A percentile compares a stretch with the other conserved stretches of the same genome.
Evolutionary conservation across 306 rosid genomes (phyloP).

Genomic region (Castanopsis chinensis): DNA sequence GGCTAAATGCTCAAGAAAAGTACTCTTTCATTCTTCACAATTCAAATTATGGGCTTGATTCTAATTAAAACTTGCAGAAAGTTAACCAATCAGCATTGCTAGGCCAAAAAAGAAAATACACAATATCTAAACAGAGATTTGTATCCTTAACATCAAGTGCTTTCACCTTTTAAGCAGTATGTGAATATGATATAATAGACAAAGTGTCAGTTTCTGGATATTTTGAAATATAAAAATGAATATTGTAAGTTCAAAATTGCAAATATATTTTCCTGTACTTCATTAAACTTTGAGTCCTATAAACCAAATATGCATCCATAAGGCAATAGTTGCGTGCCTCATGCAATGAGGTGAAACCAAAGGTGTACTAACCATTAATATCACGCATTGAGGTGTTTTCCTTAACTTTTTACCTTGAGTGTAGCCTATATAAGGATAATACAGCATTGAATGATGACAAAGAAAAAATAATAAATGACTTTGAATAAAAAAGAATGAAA

Average conservation of each 20-base stretch:
- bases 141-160: conserved; percentile 5
- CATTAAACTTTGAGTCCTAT: neutral
- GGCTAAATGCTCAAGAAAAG: conserved; percentile 1
- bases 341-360: neutral
- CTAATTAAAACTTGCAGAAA: neutral
- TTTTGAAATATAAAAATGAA: neutral
- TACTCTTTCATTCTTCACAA: neutral
- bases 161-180: conserved; percentile 13
- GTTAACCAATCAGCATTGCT: conserved; percentile 13
- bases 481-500: neutral
- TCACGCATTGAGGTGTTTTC: neutral
- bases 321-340: neutral
- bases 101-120: neutral
- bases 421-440: conserved; percentile 3
- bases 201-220: neutral
- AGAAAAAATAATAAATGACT: neutral
- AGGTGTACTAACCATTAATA: neutral
- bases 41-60: neutral
- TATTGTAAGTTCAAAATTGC: conserved; percentile 4
- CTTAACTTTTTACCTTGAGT: neutral
- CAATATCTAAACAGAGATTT: neutral
- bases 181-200: conserved; percentile 6
- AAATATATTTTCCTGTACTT: neutral
- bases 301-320: neutral
- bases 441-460: neutral